Conservation (phyloP, 768 basidiomycete genomes). For the Calocybe indica region DNA sequence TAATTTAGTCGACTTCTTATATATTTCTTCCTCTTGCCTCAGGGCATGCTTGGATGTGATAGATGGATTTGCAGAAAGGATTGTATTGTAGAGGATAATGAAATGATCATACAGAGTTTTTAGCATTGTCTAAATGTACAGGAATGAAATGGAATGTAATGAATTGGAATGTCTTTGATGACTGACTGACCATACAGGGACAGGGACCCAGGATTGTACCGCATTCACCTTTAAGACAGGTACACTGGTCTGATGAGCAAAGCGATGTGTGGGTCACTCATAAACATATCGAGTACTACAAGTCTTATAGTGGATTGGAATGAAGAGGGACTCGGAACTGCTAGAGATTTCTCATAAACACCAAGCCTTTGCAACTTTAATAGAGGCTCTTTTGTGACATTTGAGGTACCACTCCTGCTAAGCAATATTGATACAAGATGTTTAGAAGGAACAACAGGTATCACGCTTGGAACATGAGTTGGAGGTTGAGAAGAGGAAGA, state of each 20-base stretch:
- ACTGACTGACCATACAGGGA: slow-evolving; percentile 69
- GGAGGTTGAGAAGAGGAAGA: slow-evolving; percentile 6
- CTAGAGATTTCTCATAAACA: slow-evolving; percentile 31
- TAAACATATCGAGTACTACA: not conserved
- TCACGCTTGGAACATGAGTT: too few species aligned
- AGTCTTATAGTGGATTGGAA: slow-evolving; percentile 27
- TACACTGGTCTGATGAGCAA: slow-evolving; percentile 49
- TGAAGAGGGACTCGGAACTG: slow-evolving; percentile 37
- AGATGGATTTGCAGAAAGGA: slow-evolving; percentile 47
- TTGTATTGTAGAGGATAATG: slow-evolving; percentile 51
- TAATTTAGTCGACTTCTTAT: slow-evolving; percentile 63
- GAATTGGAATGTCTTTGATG: not conserved
- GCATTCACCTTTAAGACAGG: slow-evolving; percentile 64
- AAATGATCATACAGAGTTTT: slow-evolving; percentile 73
- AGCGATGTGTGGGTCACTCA: slow-evolving; percentile 3
- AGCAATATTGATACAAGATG: slow-evolving; percentile 33
- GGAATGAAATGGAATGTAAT: slow-evolving; percentile 7
- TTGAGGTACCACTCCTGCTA: slow-evolving; percentile 12
- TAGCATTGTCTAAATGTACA: slow-evolving; percentile 54
- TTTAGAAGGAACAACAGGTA: slow-evolving; percentile 43
- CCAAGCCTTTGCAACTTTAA: slow-evolving; percentile 58
- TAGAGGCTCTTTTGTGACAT: slow-evolving; percentile 44
- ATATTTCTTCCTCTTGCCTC: slow-evolving; percentile 75
- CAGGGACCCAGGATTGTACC: slow-evolving; percentile 64
- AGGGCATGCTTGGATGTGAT: slow-evolving; percentile 79